Evolutionary conservation across 169 alveolate species (phyloP), one percentile per base, ranked within the genome.

Genomic region (Eimeria tenella): DNA sequence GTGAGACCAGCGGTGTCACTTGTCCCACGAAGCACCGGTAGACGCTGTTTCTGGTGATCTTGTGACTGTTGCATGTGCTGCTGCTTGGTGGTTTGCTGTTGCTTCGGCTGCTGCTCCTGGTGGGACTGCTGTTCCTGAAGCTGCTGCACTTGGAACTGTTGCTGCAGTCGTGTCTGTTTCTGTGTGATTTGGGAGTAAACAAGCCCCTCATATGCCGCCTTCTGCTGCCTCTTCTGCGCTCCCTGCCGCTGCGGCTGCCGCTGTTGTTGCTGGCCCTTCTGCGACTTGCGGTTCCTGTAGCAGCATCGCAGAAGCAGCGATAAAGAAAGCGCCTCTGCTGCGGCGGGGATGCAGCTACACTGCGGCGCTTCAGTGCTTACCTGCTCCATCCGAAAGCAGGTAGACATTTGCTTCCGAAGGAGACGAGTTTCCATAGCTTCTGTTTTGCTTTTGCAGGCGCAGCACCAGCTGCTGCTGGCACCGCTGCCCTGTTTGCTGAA

Each of bases 221-320:
- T 42, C 42, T 74, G 84, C 11, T 74, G 84, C 6, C 4, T 5
- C 7, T 25, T 63, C n/a, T 6, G 23, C 88, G 53, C 88, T 79
- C 21, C 68, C 68, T 13, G 68, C 68, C 11, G 68, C 11, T 6
- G 73, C 21, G n/a, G 71, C 23, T 79, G 88, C 8, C 52, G 23
- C 62, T 53, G 71, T n/a, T 79, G 88, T 21, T 21, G 21, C 17
- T 79, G 88, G 25, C 8, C 21, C 62, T 21, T 56, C 53, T 15
- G 49, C 21, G 88, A 62, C 11, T 55, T 23, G 19, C 53, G 49
- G 88, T 15, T 10, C 70, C 88, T 79, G 88, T 71, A 79, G 88
- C 88, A n/a, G 63, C 86, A 50, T 53, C 86, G 55, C 55, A 75
- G 11, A 56, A 23, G 23, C 13, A 4, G 25, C 19, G 42, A 58